Conservation (phyloP, 306 rosid species). For the Vigna unguiculata region DNA sequence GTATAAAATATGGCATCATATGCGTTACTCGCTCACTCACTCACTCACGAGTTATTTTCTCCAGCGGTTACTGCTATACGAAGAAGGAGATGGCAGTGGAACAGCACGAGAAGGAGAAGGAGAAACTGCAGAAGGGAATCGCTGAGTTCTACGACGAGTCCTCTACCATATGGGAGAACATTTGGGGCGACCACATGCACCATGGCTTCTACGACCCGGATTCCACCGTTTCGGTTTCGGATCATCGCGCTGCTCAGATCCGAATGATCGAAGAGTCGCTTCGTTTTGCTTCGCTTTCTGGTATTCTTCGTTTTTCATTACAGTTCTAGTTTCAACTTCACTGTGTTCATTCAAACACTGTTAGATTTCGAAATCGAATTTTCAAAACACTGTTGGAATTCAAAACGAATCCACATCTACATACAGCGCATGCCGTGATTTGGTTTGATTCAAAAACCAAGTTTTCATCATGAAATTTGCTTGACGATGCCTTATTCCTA, state of each 20-base stretch:
- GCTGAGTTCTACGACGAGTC: slow-evolving; percentile 94
- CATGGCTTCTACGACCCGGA: slow-evolving; percentile 80
- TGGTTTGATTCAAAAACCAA: no score
- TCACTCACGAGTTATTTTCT: no score
- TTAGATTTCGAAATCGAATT: no score
- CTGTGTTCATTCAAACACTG: not conserved
- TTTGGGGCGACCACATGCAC: slow-evolving; percentile 99
- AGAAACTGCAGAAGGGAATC: slow-evolving; percentile 62
- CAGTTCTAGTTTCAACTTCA: no score
- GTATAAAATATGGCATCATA: no score
- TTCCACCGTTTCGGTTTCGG: slow-evolving; percentile 60
- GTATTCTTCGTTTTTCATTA: not conserved
- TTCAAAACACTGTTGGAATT: no score
- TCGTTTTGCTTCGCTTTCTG: slow-evolving; percentile 59
- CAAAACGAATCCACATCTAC: no score
- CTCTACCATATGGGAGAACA: slow-evolving; percentile 75
- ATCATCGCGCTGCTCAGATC: slow-evolving; percentile 87
- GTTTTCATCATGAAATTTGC: not conserved
- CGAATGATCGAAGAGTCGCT: slow-evolving; percentile 92
- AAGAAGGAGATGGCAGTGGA: not conserved
- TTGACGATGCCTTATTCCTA: not conserved
- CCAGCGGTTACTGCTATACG: no score
- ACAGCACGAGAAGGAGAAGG: slow-evolving; percentile 7
- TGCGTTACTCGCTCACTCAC: no score
- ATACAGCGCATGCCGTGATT: no score